Conservation (phyloP, 2,329 filamentous ascomycete species). For the Colletotrichum noveboracense region DNA sequence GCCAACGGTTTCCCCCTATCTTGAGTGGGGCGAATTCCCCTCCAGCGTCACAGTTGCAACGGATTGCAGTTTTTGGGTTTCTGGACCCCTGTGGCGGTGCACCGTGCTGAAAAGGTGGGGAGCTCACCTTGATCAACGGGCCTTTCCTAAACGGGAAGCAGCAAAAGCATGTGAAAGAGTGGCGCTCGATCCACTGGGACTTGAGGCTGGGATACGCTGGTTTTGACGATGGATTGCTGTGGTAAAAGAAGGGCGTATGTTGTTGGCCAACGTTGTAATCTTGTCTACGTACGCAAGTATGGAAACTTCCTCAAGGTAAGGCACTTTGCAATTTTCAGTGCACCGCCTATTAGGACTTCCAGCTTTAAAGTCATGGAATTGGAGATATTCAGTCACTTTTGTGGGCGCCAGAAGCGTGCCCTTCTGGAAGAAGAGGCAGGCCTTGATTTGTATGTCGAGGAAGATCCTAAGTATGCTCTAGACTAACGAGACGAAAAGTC, state of each 20-base stretch:
- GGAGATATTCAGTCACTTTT: neutral
- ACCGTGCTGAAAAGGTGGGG: neutral
- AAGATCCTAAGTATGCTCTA: neutral
- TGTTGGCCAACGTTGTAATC: neutral
- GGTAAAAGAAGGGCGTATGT: neutral
- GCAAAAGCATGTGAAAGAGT: neutral
- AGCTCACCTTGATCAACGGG: neutral
- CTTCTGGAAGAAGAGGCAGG: neutral
- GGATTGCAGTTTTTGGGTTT: neutral
- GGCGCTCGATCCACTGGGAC: neutral
- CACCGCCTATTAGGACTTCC: neutral
- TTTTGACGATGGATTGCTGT: neutral
- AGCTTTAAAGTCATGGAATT: neutral
- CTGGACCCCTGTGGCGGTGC: constrained; percentile 11
- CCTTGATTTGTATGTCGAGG: neutral
- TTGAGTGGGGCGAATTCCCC: neutral
- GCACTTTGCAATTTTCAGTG: neutral
- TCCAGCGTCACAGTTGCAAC: neutral
- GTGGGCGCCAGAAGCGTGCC: neutral
- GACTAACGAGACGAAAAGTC: neutral
- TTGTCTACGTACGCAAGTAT: neutral
- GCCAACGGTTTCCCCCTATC: neutral
- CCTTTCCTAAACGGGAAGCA: neutral
- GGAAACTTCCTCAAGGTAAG: neutral
- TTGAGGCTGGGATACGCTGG: neutral